Evolutionary conservation across 2,329 filamentous ascomycete genomes (phyloP).

Genomic region (Cercospora sp.): DNA sequence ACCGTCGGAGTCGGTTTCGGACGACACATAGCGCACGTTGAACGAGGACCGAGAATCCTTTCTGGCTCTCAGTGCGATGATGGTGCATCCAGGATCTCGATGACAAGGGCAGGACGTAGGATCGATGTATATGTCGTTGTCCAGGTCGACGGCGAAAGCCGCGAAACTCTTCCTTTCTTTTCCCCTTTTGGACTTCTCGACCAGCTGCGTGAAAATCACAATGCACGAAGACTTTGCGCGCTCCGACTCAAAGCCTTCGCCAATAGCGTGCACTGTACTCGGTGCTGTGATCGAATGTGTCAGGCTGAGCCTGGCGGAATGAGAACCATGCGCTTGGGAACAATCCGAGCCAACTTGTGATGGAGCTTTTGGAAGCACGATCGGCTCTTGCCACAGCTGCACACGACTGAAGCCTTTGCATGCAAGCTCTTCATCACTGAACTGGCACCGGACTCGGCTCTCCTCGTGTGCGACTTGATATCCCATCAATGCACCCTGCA

Average conservation of each 20-base stretch:
- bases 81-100: conserved; percentile 20
- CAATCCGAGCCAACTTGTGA: background rate
- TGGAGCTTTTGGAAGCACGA: conserved; percentile 2
- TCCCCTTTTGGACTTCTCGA: conserved; percentile 1
- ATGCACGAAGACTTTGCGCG: conserved; percentile 16
- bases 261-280: conserved; percentile 15
- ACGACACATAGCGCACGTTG: conserved; percentile 15
- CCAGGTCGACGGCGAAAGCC: conserved; percentile 19
- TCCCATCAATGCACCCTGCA: conserved; percentile 29
- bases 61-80: conserved; percentile 20
- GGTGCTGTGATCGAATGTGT: conserved; percentile 17
- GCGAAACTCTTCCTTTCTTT: conserved; percentile 18
- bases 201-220: conserved; percentile 20
- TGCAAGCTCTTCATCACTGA: conserved; percentile 21
- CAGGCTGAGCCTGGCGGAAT: conserved; percentile 16
- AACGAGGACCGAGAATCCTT: conserved; percentile 15
- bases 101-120: conserved; percentile 21
- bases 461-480: conserved; percentile 30
- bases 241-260: conserved; percentile 21
- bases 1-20: conserved; percentile 18
- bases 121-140: conserved; percentile 19
- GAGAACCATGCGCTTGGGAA: conserved; percentile 2
- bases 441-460: conserved; percentile 20
- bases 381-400: conserved; percentile 28
- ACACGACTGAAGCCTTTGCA: conserved; percentile 18